These are phyloP conservation scores for Silene uniflora DNA, from an alignment of 148 eudicot species.

Conservation along the genomic window DNA sequence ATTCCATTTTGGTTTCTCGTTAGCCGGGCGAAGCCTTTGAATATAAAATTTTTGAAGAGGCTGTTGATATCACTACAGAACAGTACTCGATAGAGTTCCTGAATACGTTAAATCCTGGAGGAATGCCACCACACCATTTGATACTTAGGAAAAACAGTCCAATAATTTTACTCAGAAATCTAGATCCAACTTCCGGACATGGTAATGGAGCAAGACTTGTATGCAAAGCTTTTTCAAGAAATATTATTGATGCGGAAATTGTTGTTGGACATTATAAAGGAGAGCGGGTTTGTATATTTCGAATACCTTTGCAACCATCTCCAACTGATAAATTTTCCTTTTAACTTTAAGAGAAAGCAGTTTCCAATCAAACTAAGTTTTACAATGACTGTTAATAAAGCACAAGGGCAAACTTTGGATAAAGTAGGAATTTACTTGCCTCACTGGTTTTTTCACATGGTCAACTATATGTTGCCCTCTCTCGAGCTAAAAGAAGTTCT, in stretches of 20 bases:
- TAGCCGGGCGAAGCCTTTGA: not conserved
- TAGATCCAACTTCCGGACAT: too few species aligned
- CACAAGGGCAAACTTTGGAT: too few species aligned
- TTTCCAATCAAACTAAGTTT: too few species aligned
- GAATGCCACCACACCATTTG: not conserved
- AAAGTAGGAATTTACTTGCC: too few species aligned
- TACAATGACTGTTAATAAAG: too few species aligned
- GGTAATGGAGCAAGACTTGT: not conserved
- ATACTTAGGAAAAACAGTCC: too few species aligned
- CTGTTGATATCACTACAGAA: too few species aligned
- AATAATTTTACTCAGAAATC: too few species aligned
- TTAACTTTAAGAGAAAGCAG: not conserved
- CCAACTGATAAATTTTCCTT: not conserved
- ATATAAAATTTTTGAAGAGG: too few species aligned
- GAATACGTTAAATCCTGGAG: not conserved
- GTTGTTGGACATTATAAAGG: constrained; percentile 4
- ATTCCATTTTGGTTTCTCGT: not conserved
- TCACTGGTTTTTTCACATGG: not conserved
- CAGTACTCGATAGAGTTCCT: too few species aligned
- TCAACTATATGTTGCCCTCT: not conserved
- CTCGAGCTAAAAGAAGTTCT: not conserved
- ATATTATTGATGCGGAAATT: too few species aligned
- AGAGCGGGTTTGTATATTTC: not conserved
- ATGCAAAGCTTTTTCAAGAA: constrained; percentile 1
- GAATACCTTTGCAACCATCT: not conserved